These are phyloP conservation scores for Salix suchowensis DNA, from an alignment of 345 rosid genomes.

Conservation along the genomic window DNA sequence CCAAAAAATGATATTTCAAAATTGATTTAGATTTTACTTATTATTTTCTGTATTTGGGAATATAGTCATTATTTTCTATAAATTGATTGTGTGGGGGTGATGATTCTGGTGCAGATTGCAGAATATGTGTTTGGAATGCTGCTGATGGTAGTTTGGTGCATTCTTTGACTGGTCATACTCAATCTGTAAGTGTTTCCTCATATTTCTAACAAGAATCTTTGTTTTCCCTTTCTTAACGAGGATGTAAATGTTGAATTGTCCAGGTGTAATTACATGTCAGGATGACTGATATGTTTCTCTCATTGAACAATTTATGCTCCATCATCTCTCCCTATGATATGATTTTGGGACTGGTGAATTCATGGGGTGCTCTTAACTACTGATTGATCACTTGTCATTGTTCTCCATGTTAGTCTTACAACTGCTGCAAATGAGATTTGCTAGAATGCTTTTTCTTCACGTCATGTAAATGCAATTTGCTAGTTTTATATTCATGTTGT, in stretches of 20 bases:
- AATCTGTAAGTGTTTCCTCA: slow-evolving; percentile 61
- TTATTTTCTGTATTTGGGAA: neutral
- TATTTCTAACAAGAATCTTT: neutral
- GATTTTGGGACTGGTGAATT: neutral
- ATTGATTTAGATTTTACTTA: neutral
- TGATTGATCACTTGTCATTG: neutral
- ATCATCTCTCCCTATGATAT: neutral
- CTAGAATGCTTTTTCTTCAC: neutral
- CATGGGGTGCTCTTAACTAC: neutral
- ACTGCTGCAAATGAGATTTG: neutral
- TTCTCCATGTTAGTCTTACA: neutral
- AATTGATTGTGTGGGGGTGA: neutral
- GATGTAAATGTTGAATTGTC: neutral
- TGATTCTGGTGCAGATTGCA: slow-evolving; percentile 69
- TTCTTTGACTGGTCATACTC: slow-evolving; percentile 93
- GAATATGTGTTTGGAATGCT: slow-evolving; percentile 99
- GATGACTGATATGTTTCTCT: neutral
- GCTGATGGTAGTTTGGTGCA: slow-evolving; percentile 95
- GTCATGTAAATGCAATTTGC: neutral
- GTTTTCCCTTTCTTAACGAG: neutral
- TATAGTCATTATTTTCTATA: neutral
- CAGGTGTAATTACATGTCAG: neutral
- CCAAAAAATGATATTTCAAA: neutral
- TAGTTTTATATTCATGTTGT: neutral
- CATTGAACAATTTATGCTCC: neutral